These are phyloP conservation scores for Phytophthora agathidicida DNA, from an alignment of 352 stramenopile genomes.

Conservation along the genomic window DNA sequence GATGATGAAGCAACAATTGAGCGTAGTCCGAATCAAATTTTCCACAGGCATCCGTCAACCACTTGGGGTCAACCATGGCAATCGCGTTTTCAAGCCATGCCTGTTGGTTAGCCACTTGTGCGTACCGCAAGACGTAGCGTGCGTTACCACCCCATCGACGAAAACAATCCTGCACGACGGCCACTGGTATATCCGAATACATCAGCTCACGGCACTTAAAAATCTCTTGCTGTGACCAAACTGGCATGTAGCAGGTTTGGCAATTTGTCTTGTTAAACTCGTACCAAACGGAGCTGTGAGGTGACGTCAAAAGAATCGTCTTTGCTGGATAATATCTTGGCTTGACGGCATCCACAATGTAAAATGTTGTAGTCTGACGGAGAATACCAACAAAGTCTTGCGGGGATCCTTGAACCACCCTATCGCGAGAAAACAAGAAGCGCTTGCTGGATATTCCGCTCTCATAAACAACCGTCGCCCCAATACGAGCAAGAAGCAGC, in stretches of 20 bases:
- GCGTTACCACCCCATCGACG: constrained; percentile 36
- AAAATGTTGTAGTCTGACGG: constrained; percentile 26
- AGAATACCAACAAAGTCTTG: constrained; percentile 36
- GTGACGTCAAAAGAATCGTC: constrained; percentile 35
- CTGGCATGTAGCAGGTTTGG: background rate
- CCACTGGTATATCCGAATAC: constrained; percentile 6
- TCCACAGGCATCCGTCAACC: no score
- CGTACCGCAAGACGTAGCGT: constrained; percentile 19
- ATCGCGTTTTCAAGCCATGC: no score
- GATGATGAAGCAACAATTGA: no score
- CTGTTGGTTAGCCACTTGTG: no score
- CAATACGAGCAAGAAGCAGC: constrained; percentile 24
- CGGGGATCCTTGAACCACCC: constrained; percentile 24
- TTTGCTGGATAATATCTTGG: constrained; percentile 21
- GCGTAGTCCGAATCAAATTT: no score
- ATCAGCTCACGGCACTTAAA: constrained; percentile 5
- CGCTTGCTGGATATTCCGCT: constrained; percentile 2
- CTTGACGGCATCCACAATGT: constrained; percentile 36
- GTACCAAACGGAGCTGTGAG: constrained; percentile 16
- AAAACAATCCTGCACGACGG: constrained; percentile 30
- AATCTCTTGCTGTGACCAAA: constrained; percentile 33
- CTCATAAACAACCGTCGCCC: constrained; percentile 37
- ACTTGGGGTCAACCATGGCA: no score
- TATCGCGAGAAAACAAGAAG: constrained; percentile 1
- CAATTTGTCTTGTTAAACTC: constrained; percentile 35